Base-by-base conservation (phyloP, 2,329 filamentous ascomycete species). In the Paecilomyces niveus region DNA sequence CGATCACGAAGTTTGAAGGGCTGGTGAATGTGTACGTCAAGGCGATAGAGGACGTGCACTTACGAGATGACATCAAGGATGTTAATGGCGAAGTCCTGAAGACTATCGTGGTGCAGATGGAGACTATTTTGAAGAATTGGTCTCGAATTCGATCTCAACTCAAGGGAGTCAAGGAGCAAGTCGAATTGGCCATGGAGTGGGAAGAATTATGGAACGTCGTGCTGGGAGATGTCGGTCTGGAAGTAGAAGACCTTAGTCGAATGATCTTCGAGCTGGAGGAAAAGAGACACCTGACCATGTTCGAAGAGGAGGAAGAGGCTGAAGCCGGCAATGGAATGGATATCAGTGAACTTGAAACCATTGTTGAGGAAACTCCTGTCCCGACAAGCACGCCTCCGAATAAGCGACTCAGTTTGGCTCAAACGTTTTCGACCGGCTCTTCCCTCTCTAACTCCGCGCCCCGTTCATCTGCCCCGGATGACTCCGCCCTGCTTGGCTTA, bases 101-200 rank as follows among this genome's bases (percentile, higher is more conserved):
- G 58, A 82, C 79, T 3, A 89, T 94, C 15, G 90, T 97, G 24
- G 80, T 84, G 10, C 91, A 96, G 76, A 96, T 97, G 89, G 93
- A 97, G 67, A 81, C 82, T 21, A 94, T 96, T 59, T 79, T 96
- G 61, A 81, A 81, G 35, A 90, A 92, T 67, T 99, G 94, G 94
- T 82, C 85, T 52, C 86, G 87, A 64, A 93, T 97, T 67, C 89
- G 91, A 67, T 81, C 79, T 50, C 88, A 89, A 1, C 78, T 99
- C 55, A 89, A 88, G 62, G 87, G 78, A 26, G 89, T 96, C 58
- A 96, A 96, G 71, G 84, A 84, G 54, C 93, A 97, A 70, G 93
- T 99, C 18, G 94, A 97, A 74, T 86, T 96, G 59, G 94, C 94
- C 53, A 96, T 97, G 92, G 94, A 99, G 70, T 99, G 93, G 93